Evolutionary conservation across 192 early-diverging fungal genomes (phyloP), one percentile per base, ranked within the genome.

Genomic region (Dissophora globulifera): DNA sequence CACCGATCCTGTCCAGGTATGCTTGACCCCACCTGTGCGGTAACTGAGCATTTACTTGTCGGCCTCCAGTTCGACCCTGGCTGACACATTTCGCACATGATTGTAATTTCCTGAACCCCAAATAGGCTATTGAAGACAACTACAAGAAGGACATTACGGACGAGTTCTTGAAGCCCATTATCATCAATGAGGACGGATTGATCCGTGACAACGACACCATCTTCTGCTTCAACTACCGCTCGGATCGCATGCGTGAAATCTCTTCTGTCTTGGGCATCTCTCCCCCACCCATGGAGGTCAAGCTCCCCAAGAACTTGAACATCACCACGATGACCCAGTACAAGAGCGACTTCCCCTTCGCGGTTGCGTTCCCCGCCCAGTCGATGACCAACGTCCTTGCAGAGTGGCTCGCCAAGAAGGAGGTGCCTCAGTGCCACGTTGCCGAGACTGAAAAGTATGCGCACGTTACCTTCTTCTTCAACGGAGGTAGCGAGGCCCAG

Each of bases 381-480:
- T 90, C 86, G 50, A 98, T 99, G 97, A 93, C 93, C 69, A 97
- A 99, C 68, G 96, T 98, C 40, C 79, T 99, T 47, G 96, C 93
- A 50, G 98, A 99, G 79, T 96, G 94, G 96, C 83, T 99, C 30
- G 90, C 89, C 59, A 94, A 95, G 84, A 82, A 93, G 55, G 72
- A 83, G n/a, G 83, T 98, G 19, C 84, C 91, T 23, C 98, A 99
- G 83, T 89, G 88, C 81, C 98, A 98, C 83, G 87, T 98, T 66
- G 98, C 98, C 47, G 98, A 99, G 85, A 99, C 98, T 4, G 98
- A 99, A 75, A 99, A 99, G 85, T 99, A 97, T 83, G 97, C 98
- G 26, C 98, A 99, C 79, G 98, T 99, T 29, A 99, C 98, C 48
- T 99, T 99, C 89, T 99, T 99, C 90, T 99, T 98, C 85, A 98